Evolutionary conservation across 805 yeast genomes (phyloP).

Genomic region (Nakazawaea wickerhamii): DNA sequence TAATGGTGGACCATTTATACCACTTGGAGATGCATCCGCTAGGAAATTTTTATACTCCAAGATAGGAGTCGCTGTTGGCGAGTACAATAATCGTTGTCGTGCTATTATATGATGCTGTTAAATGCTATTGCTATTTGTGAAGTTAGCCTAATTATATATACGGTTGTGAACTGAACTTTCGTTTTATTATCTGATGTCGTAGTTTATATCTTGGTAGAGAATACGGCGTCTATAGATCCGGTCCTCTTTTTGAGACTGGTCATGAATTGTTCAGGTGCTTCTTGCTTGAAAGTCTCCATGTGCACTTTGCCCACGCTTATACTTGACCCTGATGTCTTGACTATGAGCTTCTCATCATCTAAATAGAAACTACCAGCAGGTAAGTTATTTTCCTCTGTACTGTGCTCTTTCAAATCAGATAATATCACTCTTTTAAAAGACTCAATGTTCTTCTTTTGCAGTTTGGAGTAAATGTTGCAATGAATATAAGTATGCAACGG

Average conservation of each 20-base stretch:
- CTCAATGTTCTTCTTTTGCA: background rate
- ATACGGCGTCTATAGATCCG: slow-evolving; percentile 20
- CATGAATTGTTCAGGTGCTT: slow-evolving; percentile 40
- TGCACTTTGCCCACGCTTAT: slow-evolving; percentile 36
- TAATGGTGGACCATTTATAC: slow-evolving; percentile 54
- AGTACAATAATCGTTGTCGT: slow-evolving; percentile 70
- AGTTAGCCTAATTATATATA: background rate
- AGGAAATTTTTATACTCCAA: slow-evolving; percentile 62
- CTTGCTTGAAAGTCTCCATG: slow-evolving; percentile 50
- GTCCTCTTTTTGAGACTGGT: slow-evolving; percentile 40
- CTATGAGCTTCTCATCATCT: slow-evolving; percentile 24
- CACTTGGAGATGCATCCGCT: slow-evolving; percentile 63
- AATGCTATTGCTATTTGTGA: no score
- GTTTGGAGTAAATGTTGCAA: slow-evolving; percentile 24
- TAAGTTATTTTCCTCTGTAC: slow-evolving; percentile 4
- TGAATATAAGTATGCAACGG: slow-evolving; percentile 44
- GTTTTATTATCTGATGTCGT: no score
- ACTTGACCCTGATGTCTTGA: slow-evolving; percentile 35
- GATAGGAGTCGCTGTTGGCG: slow-evolving; percentile 76
- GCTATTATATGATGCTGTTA: slow-evolving; percentile 19
- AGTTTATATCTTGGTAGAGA: no score
- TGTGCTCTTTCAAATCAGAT: slow-evolving; percentile 27
- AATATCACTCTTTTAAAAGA: slow-evolving; percentile 40
- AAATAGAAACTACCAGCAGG: slow-evolving; percentile 24
- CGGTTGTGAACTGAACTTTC: background rate